These are phyloP conservation scores for Bretziella fagacearum DNA, from an alignment of 2,329 filamentous ascomycete genomes.

Conservation along the genomic window DNA sequence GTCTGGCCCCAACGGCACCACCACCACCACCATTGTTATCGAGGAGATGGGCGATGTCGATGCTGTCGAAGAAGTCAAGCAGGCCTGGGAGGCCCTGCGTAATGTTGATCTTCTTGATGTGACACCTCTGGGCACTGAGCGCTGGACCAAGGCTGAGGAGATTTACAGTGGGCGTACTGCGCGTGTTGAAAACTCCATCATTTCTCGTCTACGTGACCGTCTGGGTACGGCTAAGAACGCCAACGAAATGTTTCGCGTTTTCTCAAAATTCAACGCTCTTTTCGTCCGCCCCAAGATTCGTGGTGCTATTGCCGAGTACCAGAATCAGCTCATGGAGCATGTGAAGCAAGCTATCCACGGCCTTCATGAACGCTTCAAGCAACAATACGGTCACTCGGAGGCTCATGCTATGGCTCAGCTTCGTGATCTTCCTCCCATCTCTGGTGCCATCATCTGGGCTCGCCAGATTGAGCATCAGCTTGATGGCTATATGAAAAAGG, in stretches of 20 bases:
- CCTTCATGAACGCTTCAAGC: conserved; percentile 93
- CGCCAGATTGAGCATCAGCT: conserved; percentile 93
- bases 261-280: conserved; percentile 98
- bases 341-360: conserved; percentile 91
- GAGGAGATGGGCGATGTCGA: conserved; percentile 96
- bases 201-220: conserved; percentile 78
- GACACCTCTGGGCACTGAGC: conserved; percentile 69
- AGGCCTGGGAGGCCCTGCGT: conserved; percentile 85
- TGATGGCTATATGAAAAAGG: conserved; percentile 93
- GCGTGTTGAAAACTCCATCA: conserved; percentile 96
- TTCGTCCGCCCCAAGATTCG: conserved; percentile 98
- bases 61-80: conserved; percentile 85
- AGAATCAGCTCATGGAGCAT: conserved; percentile 93
- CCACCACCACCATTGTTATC: conserved; percentile 57
- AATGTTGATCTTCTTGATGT: conserved; percentile 94
- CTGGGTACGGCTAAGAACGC: conserved; percentile 91
- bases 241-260: conserved; percentile 99
- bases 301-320: conserved; percentile 93
- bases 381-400: conserved; percentile 96
- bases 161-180: conserved; percentile 96
- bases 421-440: conserved; percentile 86
- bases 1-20: conserved; percentile 36
- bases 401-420: conserved; percentile 96
- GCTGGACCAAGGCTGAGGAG: conserved; percentile 87
- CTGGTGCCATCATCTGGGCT: conserved; percentile 94